phyloP scores from a whole-genome alignment of 2,329 filamentous ascomycete genomes.

The Aureobasidium subglaciale region DNA sequence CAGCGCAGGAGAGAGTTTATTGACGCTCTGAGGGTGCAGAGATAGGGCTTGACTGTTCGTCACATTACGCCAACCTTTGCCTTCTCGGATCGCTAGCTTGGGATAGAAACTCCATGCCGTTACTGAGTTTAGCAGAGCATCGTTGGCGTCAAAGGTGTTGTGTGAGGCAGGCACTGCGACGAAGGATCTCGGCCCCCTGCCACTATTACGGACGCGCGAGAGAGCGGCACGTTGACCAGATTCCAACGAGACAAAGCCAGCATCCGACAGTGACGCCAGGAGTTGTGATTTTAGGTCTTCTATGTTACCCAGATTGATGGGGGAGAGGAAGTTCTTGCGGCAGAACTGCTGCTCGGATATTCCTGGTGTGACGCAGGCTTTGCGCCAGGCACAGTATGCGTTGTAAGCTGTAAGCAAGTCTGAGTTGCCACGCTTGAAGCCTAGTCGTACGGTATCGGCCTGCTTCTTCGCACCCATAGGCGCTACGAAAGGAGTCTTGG shows the following conservation, averaged over 20 bases:
- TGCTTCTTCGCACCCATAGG: slow-evolving; percentile 78
- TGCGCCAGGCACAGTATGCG: slow-evolving; percentile 84
- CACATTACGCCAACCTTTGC: slow-evolving; percentile 82
- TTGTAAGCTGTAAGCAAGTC: slow-evolving; percentile 91
- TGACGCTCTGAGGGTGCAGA: slow-evolving; percentile 82
- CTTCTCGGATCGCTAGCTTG: slow-evolving; percentile 77
- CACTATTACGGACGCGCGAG: slow-evolving; percentile 59
- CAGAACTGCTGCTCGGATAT: slow-evolving; percentile 83
- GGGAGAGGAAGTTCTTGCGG: slow-evolving; percentile 84
- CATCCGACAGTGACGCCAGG: slow-evolving; percentile 74
- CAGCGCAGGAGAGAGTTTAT: slow-evolving; percentile 46
- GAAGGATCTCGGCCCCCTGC: slow-evolving; percentile 61
- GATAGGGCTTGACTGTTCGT: slow-evolving; percentile 88
- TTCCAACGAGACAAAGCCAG: slow-evolving; percentile 71
- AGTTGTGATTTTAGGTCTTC: slow-evolving; percentile 94
- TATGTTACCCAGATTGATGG: slow-evolving; percentile 83
- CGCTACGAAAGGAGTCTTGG: slow-evolving; percentile 86
- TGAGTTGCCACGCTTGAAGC: slow-evolving; percentile 79
- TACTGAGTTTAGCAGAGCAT: slow-evolving; percentile 69
- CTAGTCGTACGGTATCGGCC: slow-evolving; percentile 69
- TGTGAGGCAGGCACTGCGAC: slow-evolving; percentile 73
- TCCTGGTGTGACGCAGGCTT: slow-evolving; percentile 63
- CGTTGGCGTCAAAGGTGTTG: slow-evolving; percentile 71
- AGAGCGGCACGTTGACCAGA: slow-evolving; percentile 64
- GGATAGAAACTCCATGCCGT: slow-evolving; percentile 95